Evolutionary conservation across 352 stramenopile species (phyloP), one percentile per base, ranked within the genome.

Genomic region (Phytophthora citrophthora): DNA sequence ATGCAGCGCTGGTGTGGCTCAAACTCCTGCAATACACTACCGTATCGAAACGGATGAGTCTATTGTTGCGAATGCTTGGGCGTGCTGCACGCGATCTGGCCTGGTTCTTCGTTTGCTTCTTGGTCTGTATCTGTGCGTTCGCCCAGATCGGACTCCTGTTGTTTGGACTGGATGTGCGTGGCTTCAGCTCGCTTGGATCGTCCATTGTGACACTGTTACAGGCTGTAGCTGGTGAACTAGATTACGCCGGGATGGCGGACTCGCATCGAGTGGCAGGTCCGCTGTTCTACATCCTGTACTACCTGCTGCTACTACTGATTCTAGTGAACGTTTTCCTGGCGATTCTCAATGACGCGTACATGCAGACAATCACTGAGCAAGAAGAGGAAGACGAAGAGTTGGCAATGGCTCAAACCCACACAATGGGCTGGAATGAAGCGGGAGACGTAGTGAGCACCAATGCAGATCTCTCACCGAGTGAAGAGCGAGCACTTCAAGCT

Each of bases 311-410:
- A 48, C 51, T 91, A 40, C 63, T 93, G 8, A 77, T 93, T 13
- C 43, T 90, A 41, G 71, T 91, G 53, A 93, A 93, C 38, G 78
- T 93, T 8, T 91, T 91, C 41, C 66, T 88, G 6, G 83, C 83
- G 23, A 90, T 93, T 36, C 59, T 93, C 11, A 90, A 90, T 31
- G 85, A 92, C 57, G 83, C 83, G 27, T 93, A 90, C 54, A 59
- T 87, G 46, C 81, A 90, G 54, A 90, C 81, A 2, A 56, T 89
- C n/a, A 76, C 72, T 1, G 81, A 90, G 32, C 72, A 88, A 63
- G 81, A 90, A 49, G 81, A 90, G 48, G 77, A 82, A 40, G 67
- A 78, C 20, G 72, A 81, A 20, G 74, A 86, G 8, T 39, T 62
- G 7, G 71, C 70, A 16, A 57, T 41, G 5, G 51, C 51, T 20